These are phyloP conservation scores for Chlorella sp. DNA, from an alignment of 139 green algal genomes.

Conservation along the genomic window DNA sequence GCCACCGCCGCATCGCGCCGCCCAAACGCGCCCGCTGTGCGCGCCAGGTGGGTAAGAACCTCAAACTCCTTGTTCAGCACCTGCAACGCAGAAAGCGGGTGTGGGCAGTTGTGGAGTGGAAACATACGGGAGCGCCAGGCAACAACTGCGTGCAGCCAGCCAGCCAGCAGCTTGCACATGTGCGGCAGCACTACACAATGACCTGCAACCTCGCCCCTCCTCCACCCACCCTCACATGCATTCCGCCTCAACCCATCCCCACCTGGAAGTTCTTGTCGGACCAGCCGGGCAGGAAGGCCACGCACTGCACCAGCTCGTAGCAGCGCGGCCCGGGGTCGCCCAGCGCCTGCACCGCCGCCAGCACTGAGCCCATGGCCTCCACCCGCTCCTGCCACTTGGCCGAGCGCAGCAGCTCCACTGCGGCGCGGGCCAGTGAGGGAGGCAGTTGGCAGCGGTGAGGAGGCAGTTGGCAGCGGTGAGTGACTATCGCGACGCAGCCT, in stretches of 20 bases:
- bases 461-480: background rate
- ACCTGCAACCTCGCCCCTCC: too few relatives aligned
- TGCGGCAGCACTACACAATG: too few relatives aligned
- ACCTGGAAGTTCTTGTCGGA: constrained; percentile 98
- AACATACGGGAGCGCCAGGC: too few relatives aligned
- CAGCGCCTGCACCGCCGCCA: constrained; percentile 46
- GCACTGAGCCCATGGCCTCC: constrained; percentile 76
- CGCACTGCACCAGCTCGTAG: constrained; percentile 66
- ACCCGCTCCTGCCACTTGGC: constrained; percentile 92
- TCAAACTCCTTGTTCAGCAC: constrained; percentile 93
- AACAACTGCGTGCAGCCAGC: too few relatives aligned
- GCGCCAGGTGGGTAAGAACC: constrained; percentile 65
- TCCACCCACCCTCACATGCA: too few relatives aligned
- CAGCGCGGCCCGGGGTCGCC: constrained; percentile 43
- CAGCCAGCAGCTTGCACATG: background rate
- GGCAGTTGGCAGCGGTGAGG: background rate
- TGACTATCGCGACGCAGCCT: too few relatives aligned
- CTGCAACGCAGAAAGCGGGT: too few relatives aligned
- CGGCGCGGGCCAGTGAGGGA: background rate
- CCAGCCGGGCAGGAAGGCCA: constrained; percentile 86
- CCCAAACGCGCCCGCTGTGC: constrained; percentile 48
- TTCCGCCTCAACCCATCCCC: too few relatives aligned
- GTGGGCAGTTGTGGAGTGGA: too few relatives aligned
- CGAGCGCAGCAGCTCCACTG: constrained; percentile 30
- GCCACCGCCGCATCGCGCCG: constrained; percentile 71